These are phyloP conservation scores for Penicillium occitanis DNA, from an alignment of 2,329 filamentous ascomycete genomes.

Conservation along the genomic window DNA sequence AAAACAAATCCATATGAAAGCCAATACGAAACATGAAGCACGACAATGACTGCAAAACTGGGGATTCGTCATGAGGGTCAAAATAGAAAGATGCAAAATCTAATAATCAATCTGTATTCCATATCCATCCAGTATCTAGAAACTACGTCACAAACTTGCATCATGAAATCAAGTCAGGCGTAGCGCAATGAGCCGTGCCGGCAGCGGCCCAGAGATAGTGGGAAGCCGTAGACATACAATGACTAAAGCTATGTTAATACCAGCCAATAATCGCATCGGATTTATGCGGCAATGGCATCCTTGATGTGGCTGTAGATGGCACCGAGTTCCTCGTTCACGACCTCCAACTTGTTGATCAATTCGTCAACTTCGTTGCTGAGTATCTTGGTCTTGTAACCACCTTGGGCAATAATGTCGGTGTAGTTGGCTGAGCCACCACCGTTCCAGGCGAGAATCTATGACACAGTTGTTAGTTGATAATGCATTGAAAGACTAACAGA, in stretches of 20 bases:
- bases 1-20: not conserved
- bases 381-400: slow-evolving; percentile 63
- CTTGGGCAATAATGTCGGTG: slow-evolving; percentile 72
- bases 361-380: slow-evolving; percentile 41
- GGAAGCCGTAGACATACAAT: slow-evolving; percentile 9
- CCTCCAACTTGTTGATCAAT: slow-evolving; percentile 50
- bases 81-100: slow-evolving; percentile 2
- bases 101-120: slow-evolving; percentile 11
- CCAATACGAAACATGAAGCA: not conserved
- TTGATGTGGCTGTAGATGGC: slow-evolving; percentile 47
- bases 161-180: not conserved
- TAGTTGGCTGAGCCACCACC: slow-evolving; percentile 94
- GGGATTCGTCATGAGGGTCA: not conserved
- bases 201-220: slow-evolving; percentile 1
- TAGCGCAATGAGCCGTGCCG: slow-evolving; percentile 1
- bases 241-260: slow-evolving; percentile 4
- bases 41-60: not conserved
- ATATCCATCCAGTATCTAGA: slow-evolving; percentile 7
- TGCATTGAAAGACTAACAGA: not conserved
- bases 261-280: not conserved
- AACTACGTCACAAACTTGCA: slow-evolving; percentile 4
- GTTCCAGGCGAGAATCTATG: slow-evolving; percentile 89
- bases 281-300: slow-evolving; percentile 45
- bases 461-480: slow-evolving; percentile 28
- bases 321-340: slow-evolving; percentile 47